Evolutionary conservation across 2,329 filamentous ascomycete genomes (phyloP), one percentile per base, ranked within the genome.

Genomic region (Microcyclosporella mali): DNA sequence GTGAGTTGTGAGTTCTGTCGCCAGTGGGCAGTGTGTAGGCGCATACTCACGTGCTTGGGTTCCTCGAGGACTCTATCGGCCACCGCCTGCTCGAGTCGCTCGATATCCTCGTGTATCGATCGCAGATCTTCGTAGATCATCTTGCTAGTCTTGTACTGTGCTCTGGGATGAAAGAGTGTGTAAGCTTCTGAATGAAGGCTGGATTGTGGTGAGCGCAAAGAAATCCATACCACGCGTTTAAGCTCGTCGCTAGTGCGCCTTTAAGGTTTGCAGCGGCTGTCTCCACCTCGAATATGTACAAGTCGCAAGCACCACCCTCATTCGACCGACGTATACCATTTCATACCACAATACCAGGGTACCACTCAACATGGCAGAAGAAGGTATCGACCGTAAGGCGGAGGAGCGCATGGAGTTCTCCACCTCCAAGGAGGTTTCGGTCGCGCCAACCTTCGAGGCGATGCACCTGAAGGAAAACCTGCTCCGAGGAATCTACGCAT

Each of bases 391-490:
- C 70, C 84, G 87, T 71, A 89, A 89, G 72, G 82, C 83, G 53
- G 92, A 97, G 68, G 89, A 95, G 75, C 82, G 87, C 69, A 94
- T 97, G 82, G 90, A 97, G 74, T 97, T 98, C 69, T 85, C 84
- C 54, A 98, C 92, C 66, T 95, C 90, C 52, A 95, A 95, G 72
- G 92, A 97, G 76, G 90, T 97, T 48, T 92, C 85, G 2, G 92
- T 92, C 45, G 88, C 90, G 60, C 88, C 89, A 34, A 95, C 89
- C 12, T 60, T 60, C 44, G 86, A 94, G 73, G 85, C 87, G 49
- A 94, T 97, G 90, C 89, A 94, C 57, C 68, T 98, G 66, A 98
- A 98, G 72, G 90, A 97, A 68, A 95, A 94, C 62, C 81, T 98
- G 28, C 81, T 98, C 54, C 89, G 92, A 55, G 92, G 92, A 52